phyloP scores from a whole-genome alignment of 2,329 filamentous ascomycete species.

The Fusarium secorum region DNA sequence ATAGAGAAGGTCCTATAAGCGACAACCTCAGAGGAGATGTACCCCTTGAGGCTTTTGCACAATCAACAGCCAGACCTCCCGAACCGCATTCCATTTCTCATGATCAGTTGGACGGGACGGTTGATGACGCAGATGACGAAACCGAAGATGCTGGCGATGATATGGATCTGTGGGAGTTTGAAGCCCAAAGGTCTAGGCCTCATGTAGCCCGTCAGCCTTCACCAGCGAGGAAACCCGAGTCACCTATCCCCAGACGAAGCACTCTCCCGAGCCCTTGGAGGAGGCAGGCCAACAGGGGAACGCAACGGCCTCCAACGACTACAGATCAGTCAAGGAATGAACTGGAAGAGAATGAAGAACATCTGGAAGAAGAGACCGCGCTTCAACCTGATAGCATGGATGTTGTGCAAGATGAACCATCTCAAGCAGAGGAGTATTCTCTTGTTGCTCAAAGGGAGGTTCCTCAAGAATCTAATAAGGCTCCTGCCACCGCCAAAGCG shows the following conservation, averaged over 20 bases:
- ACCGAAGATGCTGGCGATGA: constrained; percentile 49
- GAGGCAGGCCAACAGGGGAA: constrained; percentile 32
- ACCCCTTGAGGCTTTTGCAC: constrained; percentile 43
- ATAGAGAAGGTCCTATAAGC: constrained; percentile 49
- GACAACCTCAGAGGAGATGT: constrained; percentile 48
- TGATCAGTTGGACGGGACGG: constrained; percentile 22
- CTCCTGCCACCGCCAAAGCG: constrained; percentile 40
- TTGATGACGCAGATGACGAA: constrained; percentile 28
- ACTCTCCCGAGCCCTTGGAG: constrained; percentile 53
- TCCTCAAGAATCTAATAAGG: constrained; percentile 16
- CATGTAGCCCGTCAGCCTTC: constrained; percentile 43
- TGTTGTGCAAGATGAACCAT: constrained; percentile 21
- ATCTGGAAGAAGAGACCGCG: constrained; percentile 1
- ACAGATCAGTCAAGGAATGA: not conserved
- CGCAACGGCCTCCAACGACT: constrained; percentile 8
- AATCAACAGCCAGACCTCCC: not conserved
- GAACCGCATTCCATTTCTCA: not conserved
- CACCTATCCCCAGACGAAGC: constrained; percentile 33
- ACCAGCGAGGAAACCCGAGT: constrained; percentile 38
- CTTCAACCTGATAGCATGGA: constrained; percentile 21
- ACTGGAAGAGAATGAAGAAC: not conserved
- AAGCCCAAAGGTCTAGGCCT: constrained; percentile 59
- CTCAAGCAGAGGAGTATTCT: constrained; percentile 54
- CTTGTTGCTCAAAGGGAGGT: constrained; percentile 49
- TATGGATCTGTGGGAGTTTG: constrained; percentile 65